Conservation (phyloP, 495 filamentous ascomycete species). For the Astrothelium subdiscretum region DNA sequence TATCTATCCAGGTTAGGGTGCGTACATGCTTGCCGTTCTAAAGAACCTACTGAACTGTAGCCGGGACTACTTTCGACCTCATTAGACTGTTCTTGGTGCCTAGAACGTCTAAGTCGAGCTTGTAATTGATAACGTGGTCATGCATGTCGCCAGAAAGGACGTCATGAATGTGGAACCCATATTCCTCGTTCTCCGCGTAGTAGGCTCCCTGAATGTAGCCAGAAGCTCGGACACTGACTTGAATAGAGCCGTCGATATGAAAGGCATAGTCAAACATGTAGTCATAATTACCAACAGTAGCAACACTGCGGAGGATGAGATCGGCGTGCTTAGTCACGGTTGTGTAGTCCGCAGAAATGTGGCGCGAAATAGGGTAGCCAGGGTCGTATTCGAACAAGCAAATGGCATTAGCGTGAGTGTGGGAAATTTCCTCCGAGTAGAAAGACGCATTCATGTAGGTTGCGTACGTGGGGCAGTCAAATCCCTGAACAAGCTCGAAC, state of each 20-base stretch:
- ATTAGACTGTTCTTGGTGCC: slow-evolving; percentile 40
- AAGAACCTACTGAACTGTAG: slow-evolving; percentile 12
- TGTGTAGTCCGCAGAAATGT: slow-evolving; percentile 21
- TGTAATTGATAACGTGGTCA: slow-evolving; percentile 49
- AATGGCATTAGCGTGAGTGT: slow-evolving; percentile 33
- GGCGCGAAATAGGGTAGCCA: slow-evolving; percentile 36
- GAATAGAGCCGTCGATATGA: slow-evolving; percentile 44
- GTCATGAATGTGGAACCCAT: slow-evolving; percentile 46
- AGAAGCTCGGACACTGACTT: slow-evolving; percentile 43
- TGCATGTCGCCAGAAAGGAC: slow-evolving; percentile 44
- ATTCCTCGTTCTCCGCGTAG: slow-evolving; percentile 42
- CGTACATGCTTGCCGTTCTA: slow-evolving; percentile 11
- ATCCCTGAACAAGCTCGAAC: slow-evolving; percentile 38
- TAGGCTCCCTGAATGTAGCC: slow-evolving; percentile 47
- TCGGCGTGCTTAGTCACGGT: slow-evolving; percentile 36
- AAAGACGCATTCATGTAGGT: slow-evolving; percentile 34
- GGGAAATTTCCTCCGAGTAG: slow-evolving; percentile 30
- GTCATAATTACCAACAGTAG: slow-evolving; percentile 47
- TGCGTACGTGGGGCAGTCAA: slow-evolving; percentile 40
- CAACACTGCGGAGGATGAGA: slow-evolving; percentile 35
- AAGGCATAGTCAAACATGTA: slow-evolving; percentile 41
- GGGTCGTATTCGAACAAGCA: slow-evolving; percentile 40
- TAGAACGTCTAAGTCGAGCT: slow-evolving; percentile 44
- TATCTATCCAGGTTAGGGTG: slow-evolving; percentile 25
- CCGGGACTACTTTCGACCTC: slow-evolving; percentile 31